A percentile compares a stretch with the other conserved stretches of the same genome.
phyloP scores from a whole-genome alignment of 345 rosid genomes.

The Pistacia vera region DNA sequence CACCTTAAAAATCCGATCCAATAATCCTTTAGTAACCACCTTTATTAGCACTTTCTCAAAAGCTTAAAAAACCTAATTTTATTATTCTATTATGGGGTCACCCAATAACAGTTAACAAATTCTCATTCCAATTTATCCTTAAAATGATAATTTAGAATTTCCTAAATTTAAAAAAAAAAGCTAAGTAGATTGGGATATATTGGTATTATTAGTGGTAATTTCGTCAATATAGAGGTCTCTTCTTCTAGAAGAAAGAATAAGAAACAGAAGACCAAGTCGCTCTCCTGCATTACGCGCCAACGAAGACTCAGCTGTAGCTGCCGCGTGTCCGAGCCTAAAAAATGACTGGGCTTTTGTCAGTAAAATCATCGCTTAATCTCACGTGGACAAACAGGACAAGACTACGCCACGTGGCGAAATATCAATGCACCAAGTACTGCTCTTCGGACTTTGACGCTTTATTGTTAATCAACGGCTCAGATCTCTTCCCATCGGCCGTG shows the following conservation, averaged over 20 bases:
- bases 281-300: slow-evolving; percentile 29
- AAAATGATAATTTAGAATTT: too few species aligned
- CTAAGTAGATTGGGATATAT: background rate
- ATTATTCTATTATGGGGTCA: too few species aligned
- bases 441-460: background rate
- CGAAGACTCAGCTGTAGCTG: slow-evolving; percentile 22
- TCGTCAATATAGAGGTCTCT: background rate
- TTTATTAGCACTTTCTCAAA: too few species aligned
- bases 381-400: slow-evolving; percentile 6
- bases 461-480: slow-evolving; percentile 19
- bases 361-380: background rate
- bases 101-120: too few species aligned
- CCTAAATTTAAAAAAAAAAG: background rate
- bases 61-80: too few species aligned
- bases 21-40: too few species aligned
- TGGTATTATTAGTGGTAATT: background rate
- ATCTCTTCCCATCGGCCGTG: slow-evolving; percentile 10
- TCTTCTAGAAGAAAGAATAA: slow-evolving; percentile 17
- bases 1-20: too few species aligned
- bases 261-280: slow-evolving; percentile 17
- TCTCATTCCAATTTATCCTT: too few species aligned
- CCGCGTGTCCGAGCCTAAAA: slow-evolving; percentile 13
- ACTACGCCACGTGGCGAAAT: slow-evolving; percentile 8
- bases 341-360: slow-evolving; percentile 8
- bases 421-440: background rate